These are phyloP conservation scores for Fusarium sp. DNA, from an alignment of 2,329 filamentous ascomycete species.

Conservation along the genomic window DNA sequence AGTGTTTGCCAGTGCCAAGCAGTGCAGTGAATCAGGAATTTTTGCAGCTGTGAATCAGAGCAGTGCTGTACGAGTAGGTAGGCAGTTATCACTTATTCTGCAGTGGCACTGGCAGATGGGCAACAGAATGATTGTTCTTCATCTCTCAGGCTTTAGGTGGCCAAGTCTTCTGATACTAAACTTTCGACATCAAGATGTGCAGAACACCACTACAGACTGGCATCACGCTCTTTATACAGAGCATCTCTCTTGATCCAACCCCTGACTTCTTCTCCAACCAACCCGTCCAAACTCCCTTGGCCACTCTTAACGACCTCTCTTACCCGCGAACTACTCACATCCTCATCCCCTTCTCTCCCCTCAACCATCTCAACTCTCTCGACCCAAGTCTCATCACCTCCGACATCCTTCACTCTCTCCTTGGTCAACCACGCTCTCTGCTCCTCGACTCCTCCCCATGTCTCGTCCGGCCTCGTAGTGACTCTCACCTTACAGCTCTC, in stretches of 20 bases:
- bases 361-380: conserved; percentile 69
- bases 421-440: conserved; percentile 61
- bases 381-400: conserved; percentile 69
- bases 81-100: too few species aligned
- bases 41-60: too few species aligned
- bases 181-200: not conserved
- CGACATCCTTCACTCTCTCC: conserved; percentile 61
- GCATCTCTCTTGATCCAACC: conserved; percentile 66
- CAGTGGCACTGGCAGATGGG: too few species aligned
- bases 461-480: conserved; percentile 69
- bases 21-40: too few species aligned
- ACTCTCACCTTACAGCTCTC: conserved; percentile 70
- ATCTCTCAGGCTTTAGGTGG: too few species aligned
- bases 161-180: too few species aligned
- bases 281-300: conserved; percentile 59
- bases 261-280: conserved; percentile 69
- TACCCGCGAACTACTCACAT: conserved; percentile 71
- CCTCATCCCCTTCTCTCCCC: conserved; percentile 56
- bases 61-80: too few species aligned
- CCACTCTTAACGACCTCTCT: conserved; percentile 64
- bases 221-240: conserved; percentile 61
- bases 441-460: conserved; percentile 63
- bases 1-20: too few species aligned
- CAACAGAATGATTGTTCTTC: too few species aligned
- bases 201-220: not conserved